Evolutionary conservation across 1,284 basidiomycete genomes (phyloP).

Genomic region (Ceratobasidium sp.): DNA sequence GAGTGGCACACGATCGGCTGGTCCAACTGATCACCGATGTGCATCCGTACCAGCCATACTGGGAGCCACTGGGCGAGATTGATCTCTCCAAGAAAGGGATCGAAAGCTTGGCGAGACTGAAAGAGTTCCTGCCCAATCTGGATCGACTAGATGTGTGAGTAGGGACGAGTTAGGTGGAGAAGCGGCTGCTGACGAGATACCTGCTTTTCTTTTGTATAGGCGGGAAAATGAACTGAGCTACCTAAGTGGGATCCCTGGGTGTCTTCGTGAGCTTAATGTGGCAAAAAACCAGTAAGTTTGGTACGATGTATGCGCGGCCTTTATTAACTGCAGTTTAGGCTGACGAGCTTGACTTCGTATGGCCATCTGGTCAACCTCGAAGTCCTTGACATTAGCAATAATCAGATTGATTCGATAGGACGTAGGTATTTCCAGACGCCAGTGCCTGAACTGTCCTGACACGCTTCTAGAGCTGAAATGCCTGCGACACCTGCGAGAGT

Average conservation of each 20-base stretch:
- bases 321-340: conserved; percentile 56
- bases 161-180: conserved; percentile 1
- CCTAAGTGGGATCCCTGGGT: conserved; percentile 85
- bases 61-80: conserved; percentile 83
- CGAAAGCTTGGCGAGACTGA: conserved; percentile 90
- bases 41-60: conserved; percentile 93
- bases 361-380: conserved; percentile 87
- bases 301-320: neutral
- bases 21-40: conserved; percentile 95
- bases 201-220: conserved; percentile 57
- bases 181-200: conserved; percentile 37
- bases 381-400: conserved; percentile 89
- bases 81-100: conserved; percentile 83
- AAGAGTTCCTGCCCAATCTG: conserved; percentile 91
- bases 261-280: conserved; percentile 82
- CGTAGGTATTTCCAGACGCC: conserved; percentile 66
- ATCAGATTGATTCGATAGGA: conserved; percentile 85
- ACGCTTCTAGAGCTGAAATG: conserved; percentile 75
- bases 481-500: conserved; percentile 85
- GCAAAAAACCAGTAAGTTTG: conserved; percentile 75
- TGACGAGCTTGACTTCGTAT: conserved; percentile 90
- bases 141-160: conserved; percentile 84
- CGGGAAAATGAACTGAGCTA: conserved; percentile 85
- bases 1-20: conserved; percentile 87
- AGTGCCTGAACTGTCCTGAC: conserved; percentile 17